phyloP scores from a whole-genome alignment of 768 basidiomycete species.

The Leucocoprinus sp. region DNA sequence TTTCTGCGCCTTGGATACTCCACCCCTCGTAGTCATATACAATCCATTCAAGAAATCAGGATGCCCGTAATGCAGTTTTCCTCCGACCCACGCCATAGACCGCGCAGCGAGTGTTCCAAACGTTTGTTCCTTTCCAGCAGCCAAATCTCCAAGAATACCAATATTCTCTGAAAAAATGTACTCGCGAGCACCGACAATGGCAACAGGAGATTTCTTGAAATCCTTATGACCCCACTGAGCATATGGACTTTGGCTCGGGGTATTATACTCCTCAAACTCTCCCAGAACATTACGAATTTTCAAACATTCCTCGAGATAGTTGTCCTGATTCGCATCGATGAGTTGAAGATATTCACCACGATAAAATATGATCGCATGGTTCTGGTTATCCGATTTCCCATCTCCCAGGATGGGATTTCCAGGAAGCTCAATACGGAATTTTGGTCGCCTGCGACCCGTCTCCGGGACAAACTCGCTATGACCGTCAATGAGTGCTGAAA shows the following conservation, averaged over 20 bases:
- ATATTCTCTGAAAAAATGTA: conserved; percentile 99
- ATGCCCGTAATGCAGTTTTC: conserved; percentile 98
- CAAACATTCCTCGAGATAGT: conserved; percentile 98
- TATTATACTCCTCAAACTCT: conserved; percentile 91
- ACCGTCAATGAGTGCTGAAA: conserved; percentile 94
- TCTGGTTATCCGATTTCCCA: conserved; percentile 99
- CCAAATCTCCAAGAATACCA: conserved; percentile 96
- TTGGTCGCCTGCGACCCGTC: conserved; percentile 82
- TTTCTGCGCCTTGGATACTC: conserved; percentile 98
- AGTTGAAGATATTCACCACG: conserved; percentile 99
- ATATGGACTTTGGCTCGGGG: conserved; percentile 86
- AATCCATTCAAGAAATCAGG: conserved; percentile 98
- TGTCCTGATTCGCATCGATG: conserved; percentile 99
- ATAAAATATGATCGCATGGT: conserved; percentile 99
- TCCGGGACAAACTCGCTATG: conserved; percentile 93
- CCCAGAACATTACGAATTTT: conserved; percentile 98
- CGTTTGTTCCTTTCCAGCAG: conserved; percentile 98
- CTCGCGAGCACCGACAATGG: conserved; percentile 97
- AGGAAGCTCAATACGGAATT: conserved; percentile 97
- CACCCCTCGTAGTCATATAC: conserved; percentile 98
- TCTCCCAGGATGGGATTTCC: conserved; percentile 99
- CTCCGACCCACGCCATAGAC: conserved; percentile 94
- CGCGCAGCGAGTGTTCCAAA: conserved; percentile 98
- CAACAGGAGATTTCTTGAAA: conserved; percentile 82
- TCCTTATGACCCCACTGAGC: conserved; percentile 84